Percentiles rank a stretch among this genome's conserved stretches.
Evolutionary conservation across 2,329 filamentous ascomycete species (phyloP).

Genomic region (Colletotrichum endophyticum): DNA sequence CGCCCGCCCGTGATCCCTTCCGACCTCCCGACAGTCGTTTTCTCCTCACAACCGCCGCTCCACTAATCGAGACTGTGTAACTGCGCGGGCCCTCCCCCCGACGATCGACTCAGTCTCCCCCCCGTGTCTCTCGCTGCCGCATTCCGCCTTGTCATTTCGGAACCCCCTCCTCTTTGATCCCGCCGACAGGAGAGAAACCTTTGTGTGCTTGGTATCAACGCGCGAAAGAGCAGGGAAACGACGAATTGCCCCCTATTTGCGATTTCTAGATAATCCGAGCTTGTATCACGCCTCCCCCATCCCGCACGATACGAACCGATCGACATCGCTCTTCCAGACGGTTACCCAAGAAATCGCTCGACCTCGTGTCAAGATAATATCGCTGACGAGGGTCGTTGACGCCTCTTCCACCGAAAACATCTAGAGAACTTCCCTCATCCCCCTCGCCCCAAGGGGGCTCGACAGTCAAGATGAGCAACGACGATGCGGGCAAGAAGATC

Average conservation of each 20-base stretch:
- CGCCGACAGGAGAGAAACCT: neutral
- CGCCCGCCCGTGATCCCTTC: neutral
- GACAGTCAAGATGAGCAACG: conserved; percentile 6
- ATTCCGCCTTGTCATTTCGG: neutral
- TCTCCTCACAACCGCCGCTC: neutral
- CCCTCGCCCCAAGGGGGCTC: conserved; percentile 15
- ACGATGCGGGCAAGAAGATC: conserved; percentile 47
- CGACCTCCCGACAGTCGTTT: conserved; percentile 1
- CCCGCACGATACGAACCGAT: neutral
- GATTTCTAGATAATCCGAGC: neutral
- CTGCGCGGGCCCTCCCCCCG: neutral
- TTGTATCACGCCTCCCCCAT: neutral
- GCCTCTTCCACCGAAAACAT: neutral
- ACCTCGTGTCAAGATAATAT: conserved; percentile 3
- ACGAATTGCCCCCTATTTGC: neutral
- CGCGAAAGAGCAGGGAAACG: neutral
- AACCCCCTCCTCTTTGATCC: neutral
- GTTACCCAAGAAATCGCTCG: neutral
- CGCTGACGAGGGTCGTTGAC: neutral
- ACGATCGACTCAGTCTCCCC: neutral
- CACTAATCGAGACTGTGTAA: neutral
- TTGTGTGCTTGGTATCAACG: neutral
- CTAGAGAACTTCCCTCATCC: neutral
- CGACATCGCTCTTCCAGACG: neutral
- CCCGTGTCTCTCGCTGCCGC: conserved; percentile 2